These are phyloP conservation scores for Aspergillus clavatus DNA, from an alignment of 2,329 filamentous ascomycete species.

Conservation along the genomic window DNA sequence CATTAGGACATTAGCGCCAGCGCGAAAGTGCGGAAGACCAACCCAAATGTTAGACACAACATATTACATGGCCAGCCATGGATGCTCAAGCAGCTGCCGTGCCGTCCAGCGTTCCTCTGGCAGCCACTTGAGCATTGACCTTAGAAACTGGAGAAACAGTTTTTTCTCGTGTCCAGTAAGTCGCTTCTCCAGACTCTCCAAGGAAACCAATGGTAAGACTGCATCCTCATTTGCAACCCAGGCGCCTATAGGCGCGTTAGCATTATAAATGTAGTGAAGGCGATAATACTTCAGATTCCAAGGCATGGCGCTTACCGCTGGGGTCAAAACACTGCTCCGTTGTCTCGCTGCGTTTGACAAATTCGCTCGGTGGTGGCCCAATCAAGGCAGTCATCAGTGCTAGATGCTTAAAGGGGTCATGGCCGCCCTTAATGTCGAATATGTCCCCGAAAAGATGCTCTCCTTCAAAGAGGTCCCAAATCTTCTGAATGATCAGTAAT, in stretches of 20 bases:
- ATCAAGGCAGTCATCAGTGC: slow-evolving; percentile 24
- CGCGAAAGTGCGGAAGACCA: too few relatives aligned
- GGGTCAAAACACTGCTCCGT: slow-evolving; percentile 25
- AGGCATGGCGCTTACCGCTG: slow-evolving; percentile 14
- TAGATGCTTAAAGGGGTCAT: slow-evolving; percentile 25
- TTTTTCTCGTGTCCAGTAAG: slow-evolving; percentile 27
- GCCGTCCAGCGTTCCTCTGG: slow-evolving; percentile 37
- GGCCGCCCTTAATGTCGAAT: slow-evolving; percentile 15
- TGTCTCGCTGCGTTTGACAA: slow-evolving; percentile 24
- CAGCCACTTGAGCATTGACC: slow-evolving; percentile 36
- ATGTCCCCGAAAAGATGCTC: slow-evolving; percentile 38
- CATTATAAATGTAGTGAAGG: not conserved
- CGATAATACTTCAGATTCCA: too few relatives aligned
- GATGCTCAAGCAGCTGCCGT: slow-evolving; percentile 35
- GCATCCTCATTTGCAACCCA: slow-evolving; percentile 22
- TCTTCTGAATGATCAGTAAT: slow-evolving; percentile 25
- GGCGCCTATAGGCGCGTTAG: slow-evolving; percentile 17
- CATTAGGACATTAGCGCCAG: too few relatives aligned
- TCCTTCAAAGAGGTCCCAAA: slow-evolving; percentile 48
- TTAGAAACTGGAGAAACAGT: slow-evolving; percentile 32
- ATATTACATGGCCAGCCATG: too few relatives aligned
- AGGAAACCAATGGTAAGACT: slow-evolving; percentile 16
- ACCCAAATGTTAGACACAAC: too few relatives aligned
- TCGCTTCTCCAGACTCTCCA: slow-evolving; percentile 18
- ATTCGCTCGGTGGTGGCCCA: slow-evolving; percentile 22